Conservation (phyloP, 2,329 filamentous ascomycete genomes). For the Cladorrhinum sp. region DNA sequence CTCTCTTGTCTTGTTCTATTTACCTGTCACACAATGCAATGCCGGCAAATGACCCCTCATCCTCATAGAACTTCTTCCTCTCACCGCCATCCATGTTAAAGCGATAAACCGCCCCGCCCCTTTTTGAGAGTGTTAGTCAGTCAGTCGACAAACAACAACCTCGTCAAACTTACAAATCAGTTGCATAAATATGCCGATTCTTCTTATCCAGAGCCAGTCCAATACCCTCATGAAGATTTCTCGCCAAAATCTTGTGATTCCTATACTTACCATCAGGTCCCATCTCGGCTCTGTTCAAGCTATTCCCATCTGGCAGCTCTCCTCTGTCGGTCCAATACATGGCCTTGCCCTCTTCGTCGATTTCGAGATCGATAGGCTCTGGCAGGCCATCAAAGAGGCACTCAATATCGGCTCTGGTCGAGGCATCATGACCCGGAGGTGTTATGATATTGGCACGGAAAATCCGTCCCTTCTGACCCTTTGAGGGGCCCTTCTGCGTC, state of each 20-base stretch:
- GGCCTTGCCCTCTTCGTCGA: constrained; percentile 43
- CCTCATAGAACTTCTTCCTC: constrained; percentile 29
- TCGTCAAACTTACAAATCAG: constrained; percentile 33
- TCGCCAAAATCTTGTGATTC: constrained; percentile 28
- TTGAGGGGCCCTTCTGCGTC: constrained; percentile 57
- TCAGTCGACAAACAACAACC: not conserved
- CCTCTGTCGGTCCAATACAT: constrained; percentile 63
- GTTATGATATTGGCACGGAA: constrained; percentile 46
- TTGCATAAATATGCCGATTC: constrained; percentile 37
- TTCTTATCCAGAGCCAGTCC: constrained; percentile 41
- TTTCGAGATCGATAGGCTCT: constrained; percentile 56
- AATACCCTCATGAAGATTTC: constrained; percentile 46
- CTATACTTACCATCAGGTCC: constrained; percentile 24
- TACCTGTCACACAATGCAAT: constrained; percentile 21
- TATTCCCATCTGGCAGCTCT: constrained; percentile 53
- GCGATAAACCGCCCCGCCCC: constrained; percentile 38
- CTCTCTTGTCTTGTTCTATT: not conserved
- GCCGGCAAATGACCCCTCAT: constrained; percentile 28
- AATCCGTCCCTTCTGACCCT: constrained; percentile 50
- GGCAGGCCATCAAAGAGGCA: constrained; percentile 44
- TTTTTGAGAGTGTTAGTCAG: constrained; percentile 3
- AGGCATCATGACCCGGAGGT: constrained; percentile 33
- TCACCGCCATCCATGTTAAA: constrained; percentile 33
- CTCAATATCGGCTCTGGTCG: constrained; percentile 40
- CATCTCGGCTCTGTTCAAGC: constrained; percentile 42